These are phyloP conservation scores for Lactarius indigo DNA, from an alignment of 768 basidiomycete genomes.

Conservation along the genomic window DNA sequence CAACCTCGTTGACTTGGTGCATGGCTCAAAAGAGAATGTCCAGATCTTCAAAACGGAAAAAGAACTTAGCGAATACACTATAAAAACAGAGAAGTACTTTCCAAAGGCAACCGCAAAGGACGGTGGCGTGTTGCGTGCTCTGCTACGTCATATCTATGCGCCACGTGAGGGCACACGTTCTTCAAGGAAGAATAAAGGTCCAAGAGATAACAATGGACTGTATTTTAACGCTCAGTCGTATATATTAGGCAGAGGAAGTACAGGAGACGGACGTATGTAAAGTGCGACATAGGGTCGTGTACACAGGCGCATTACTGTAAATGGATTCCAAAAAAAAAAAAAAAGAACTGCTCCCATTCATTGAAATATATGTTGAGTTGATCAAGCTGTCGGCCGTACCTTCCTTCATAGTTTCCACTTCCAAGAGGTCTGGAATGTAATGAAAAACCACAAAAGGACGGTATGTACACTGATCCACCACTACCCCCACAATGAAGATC, in stretches of 20 bases:
- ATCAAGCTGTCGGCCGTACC: no score
- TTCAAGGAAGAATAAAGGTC: neutral
- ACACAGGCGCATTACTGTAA: no score
- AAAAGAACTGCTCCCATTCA: no score
- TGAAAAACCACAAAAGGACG: neutral
- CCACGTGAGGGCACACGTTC: neutral
- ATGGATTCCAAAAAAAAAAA: no score
- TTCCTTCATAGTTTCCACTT: no score
- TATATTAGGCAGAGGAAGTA: no score
- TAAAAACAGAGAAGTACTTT: slow-evolving; percentile 13
- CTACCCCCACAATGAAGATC: no score
- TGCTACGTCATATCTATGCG: slow-evolving; percentile 29
- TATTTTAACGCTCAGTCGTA: no score
- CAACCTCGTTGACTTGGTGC: slow-evolving; percentile 21
- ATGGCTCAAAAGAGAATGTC: slow-evolving; percentile 1
- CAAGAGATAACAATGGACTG: neutral
- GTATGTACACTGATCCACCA: neutral
- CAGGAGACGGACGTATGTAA: no score
- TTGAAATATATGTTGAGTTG: no score
- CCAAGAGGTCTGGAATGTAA: no score
- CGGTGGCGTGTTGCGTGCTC: slow-evolving; percentile 32
- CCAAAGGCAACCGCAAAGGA: slow-evolving; percentile 30
- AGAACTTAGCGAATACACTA: slow-evolving; percentile 12
- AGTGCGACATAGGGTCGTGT: no score
- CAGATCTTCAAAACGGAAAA: neutral